phyloP scores from a whole-genome alignment of 306 rosid genomes.

The Cucumis hystrix region DNA sequence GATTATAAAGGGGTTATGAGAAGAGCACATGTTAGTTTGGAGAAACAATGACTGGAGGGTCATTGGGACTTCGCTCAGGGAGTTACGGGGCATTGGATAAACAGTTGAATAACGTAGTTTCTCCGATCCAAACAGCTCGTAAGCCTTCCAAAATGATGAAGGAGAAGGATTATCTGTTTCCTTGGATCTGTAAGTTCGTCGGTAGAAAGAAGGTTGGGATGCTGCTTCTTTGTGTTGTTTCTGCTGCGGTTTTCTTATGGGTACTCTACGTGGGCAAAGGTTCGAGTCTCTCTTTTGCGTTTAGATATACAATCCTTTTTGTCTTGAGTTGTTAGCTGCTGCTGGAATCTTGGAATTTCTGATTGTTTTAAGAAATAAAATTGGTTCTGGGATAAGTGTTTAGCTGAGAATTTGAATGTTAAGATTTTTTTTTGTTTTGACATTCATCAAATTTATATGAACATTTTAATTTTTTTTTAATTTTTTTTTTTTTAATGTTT shows the following conservation, averaged over 20 bases:
- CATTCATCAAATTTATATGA: background rate
- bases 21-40: slow-evolving; percentile 24
- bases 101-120: slow-evolving; percentile 43
- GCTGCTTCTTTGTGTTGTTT: slow-evolving; percentile 63
- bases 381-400: background rate
- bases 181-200: slow-evolving; percentile 77
- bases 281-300: slow-evolving; percentile 9
- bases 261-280: slow-evolving; percentile 85
- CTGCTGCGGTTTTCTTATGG: slow-evolving; percentile 72
- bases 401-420: background rate
- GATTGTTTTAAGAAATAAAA: background rate
- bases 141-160: slow-evolving; percentile 74
- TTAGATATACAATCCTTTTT: background rate
- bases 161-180: slow-evolving; percentile 63
- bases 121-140: slow-evolving; percentile 49
- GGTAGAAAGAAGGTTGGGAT: slow-evolving; percentile 81
- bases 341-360: background rate
- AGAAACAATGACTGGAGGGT: slow-evolving; percentile 71
- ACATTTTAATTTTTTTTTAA: background rate
- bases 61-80: slow-evolving; percentile 75
- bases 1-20: slow-evolving; percentile 35
- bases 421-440: background rate
- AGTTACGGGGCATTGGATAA: slow-evolving; percentile 84
- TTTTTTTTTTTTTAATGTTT: background rate
- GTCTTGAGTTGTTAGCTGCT: background rate